These are phyloP conservation scores for Xylaria nigripes DNA, from an alignment of 495 filamentous ascomycete species.

Conservation along the genomic window DNA sequence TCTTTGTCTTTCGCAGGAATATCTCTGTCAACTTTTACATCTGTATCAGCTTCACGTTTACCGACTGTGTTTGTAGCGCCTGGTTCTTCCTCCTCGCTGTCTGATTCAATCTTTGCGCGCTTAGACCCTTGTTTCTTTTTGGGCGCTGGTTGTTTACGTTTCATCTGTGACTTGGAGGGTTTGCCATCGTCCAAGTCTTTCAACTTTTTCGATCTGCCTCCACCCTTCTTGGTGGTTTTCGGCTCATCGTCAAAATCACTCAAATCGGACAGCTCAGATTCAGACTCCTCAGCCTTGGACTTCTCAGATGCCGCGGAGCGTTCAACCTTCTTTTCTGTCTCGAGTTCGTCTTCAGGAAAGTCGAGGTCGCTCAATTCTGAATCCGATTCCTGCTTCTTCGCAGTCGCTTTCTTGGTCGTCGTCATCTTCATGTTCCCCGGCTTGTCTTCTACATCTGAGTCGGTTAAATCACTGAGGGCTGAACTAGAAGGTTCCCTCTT, in stretches of 20 bases:
- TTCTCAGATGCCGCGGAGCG: constrained; percentile 11
- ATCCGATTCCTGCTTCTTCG: constrained; percentile 19
- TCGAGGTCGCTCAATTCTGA: constrained; percentile 23
- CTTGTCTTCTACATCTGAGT: constrained; percentile 23
- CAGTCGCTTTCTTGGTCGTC: constrained; percentile 9
- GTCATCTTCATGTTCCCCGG: constrained; percentile 24
- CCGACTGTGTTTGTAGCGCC: constrained; percentile 24
- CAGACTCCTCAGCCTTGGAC: constrained; percentile 25
- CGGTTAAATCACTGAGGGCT: constrained; percentile 18
- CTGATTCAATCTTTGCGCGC: constrained; percentile 20
- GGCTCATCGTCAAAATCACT: constrained; percentile 26
- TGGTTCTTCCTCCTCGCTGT: constrained; percentile 32
- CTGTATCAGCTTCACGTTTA: constrained; percentile 14
- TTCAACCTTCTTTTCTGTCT: constrained; percentile 11
- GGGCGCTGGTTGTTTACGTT: constrained; percentile 20
- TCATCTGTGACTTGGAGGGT: constrained; percentile 12
- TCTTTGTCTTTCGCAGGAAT: constrained; percentile 14
- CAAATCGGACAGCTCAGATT: constrained; percentile 22
- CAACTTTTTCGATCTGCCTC: constrained; percentile 18
- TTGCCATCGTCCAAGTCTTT: constrained; percentile 9
- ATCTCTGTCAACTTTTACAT: constrained; percentile 5
- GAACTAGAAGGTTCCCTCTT: constrained; percentile 28
- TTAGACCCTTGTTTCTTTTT: constrained; percentile 24
- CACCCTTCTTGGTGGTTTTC: constrained; percentile 24
- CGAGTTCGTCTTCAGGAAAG: constrained; percentile 18